Evolutionary conservation across 148 eudicot species (phyloP).

Genomic region (Arctostaphylos glauca): DNA sequence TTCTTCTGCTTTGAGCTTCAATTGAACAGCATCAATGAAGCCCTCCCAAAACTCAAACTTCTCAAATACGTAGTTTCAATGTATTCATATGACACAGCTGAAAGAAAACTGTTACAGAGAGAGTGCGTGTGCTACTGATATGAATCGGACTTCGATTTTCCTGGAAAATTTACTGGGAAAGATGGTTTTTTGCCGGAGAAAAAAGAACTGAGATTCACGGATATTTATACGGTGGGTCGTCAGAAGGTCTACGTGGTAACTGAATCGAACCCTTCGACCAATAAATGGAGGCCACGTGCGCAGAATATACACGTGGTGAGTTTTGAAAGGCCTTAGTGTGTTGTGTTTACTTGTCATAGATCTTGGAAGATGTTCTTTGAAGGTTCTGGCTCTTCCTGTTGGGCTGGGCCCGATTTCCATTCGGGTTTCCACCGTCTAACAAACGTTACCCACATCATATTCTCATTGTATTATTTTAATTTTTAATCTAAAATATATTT

Average conservation of each 20-base stretch:
- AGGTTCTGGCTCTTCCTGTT: neutral
- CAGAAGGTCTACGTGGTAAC: constrained; percentile 21
- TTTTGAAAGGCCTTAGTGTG: constrained; percentile 25
- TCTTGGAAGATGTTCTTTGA: neutral
- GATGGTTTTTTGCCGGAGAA: neutral
- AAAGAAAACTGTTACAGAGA: neutral
- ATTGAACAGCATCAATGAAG: neutral
- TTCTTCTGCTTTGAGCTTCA: neutral
- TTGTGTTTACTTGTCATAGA: constrained; percentile 19
- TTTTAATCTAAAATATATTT: no score
- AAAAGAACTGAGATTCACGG: neutral
- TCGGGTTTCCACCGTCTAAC: no score
- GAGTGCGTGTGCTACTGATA: neutral
- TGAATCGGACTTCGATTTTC: constrained; percentile 16
- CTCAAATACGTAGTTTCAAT: neutral
- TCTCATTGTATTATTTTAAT: no score
- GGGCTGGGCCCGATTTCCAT: neutral
- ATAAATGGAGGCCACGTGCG: constrained; percentile 36
- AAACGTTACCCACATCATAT: no score
- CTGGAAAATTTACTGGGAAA: constrained; percentile 6
- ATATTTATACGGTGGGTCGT: neutral
- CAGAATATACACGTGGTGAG: constrained; percentile 37
- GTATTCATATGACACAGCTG: neutral
- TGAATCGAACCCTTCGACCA: constrained; percentile 18
- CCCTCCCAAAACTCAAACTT: neutral